Conservation (phyloP, 2,329 filamentous ascomycete genomes). For the Diaporthe vexans region DNA sequence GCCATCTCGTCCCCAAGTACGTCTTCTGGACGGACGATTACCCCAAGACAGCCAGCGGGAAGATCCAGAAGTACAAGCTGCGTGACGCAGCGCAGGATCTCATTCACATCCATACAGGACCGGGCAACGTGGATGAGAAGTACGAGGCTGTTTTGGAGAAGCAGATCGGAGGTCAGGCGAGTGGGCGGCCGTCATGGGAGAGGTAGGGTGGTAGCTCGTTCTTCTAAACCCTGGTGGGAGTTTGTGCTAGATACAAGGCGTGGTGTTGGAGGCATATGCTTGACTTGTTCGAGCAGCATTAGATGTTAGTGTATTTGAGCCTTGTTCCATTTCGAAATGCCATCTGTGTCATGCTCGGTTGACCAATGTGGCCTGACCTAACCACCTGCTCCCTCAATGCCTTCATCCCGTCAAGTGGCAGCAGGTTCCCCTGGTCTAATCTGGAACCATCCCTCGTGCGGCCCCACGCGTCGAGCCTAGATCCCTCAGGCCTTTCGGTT, state of each 20-base stretch:
- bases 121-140: constrained; percentile 24
- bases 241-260: not conserved
- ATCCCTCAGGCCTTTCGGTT: not conserved
- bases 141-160: constrained; percentile 34
- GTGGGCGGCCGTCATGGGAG: constrained; percentile 1
- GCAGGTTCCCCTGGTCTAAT: not conserved
- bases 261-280: constrained; percentile 22
- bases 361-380: not conserved
- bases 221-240: no score
- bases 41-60: constrained; percentile 95
- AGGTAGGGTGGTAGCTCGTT: not conserved
- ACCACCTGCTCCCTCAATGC: not conserved
- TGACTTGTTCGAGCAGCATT: not conserved
- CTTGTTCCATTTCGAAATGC: not conserved
- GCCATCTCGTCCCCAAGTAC: constrained; percentile 87
- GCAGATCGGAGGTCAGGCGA: not conserved
- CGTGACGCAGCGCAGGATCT: constrained; percentile 71
- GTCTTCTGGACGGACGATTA: constrained; percentile 90
- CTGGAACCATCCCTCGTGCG: not conserved
- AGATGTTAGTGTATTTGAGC: not conserved
- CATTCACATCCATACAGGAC: constrained; percentile 41
- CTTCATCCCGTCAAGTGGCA: no score
- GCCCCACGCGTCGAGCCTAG: not conserved
- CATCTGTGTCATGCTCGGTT: not conserved
- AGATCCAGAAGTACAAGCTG: constrained; percentile 95